Evolutionary conservation across 1,284 basidiomycete species (phyloP), one percentile per base, ranked within the genome.

Genomic region (Rhodofomes roseus): DNA sequence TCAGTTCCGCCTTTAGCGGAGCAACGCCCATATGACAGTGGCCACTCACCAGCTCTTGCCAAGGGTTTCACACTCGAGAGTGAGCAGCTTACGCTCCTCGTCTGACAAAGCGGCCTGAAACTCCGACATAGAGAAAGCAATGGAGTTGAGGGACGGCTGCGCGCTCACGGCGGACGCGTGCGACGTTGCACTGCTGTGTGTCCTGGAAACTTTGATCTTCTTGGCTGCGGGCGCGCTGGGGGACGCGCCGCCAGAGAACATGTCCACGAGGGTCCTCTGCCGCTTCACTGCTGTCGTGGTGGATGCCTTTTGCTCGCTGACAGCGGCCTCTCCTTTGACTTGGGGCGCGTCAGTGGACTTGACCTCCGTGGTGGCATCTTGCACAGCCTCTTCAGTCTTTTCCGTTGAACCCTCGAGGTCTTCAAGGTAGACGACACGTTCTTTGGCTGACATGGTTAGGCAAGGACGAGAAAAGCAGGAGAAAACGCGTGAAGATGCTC

Each of bases 11-110:
- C 37, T 11, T 8, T 23, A 43, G 46, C 36, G 37, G 36, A 53
- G 34, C 31, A 41, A 31, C 44, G 36, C 53, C 31, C 52, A 20
- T 40, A 57, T 54, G 39, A 55, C 22, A 55, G n/a, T 51, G 40
- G 53, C n/a, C 34, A 70, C 82, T 65, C 61, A 87, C 90, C 90
- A 93, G 65, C 84, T 87, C 69, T 85, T 85, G 44, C 86, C 85
- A 81, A 93, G 82, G 16, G 81, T 82, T 54, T 87, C 83, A 65
- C 83, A 85, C 71, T 93, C 90, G 25, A 93, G 80, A 43, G 75
- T 69, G 41, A 93, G 78, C 23, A 92, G 73, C 11, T 75, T 69
- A 59, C 73, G 81, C 65, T 87, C 79, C 59, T 87, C 82, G 25
- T 85, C 83, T 16, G 80, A 79, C 54, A 91, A 71, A 1, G 81